Evolutionary conservation across 805 yeast genomes (phyloP), one percentile per base, ranked within the genome.

Genomic region (Saccharomycopsis oosterbeekiorum): DNA sequence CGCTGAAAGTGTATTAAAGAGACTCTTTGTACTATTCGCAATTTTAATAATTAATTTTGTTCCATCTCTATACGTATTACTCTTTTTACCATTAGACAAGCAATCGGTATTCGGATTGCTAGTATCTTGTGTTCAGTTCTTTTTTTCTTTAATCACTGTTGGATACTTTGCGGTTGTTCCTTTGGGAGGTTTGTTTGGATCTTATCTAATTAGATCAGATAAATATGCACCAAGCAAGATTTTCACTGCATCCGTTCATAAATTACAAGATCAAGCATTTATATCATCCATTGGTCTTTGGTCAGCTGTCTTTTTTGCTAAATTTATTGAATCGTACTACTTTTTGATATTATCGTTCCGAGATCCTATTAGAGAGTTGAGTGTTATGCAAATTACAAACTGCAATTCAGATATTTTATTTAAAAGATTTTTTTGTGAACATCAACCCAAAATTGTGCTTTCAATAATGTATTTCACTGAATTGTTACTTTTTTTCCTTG

Each of bases 321-420:
- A 89, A 68, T 83, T 85, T 65, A 69, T 82, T 24, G 96, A 89
- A 70, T 88, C 96, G 0, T 89, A 89, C 70, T 87, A 86, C 71
- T 89, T 87, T 67, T 73, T 89, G 65, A 85, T 92, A 0, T 73
- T 87, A 57, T 85, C 94, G 2, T 73, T 88, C 60, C 78, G 84
- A 61, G 94, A 86, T 65, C 91, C 96, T 0, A 76, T 88, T 2
- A 74, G 92, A 60, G 93, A 86, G 64, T 74, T 89, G 56, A 79
- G 84, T 36, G 73, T 78, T 1, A 78, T 88, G 76, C 76, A 74
- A 54, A 71, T 84, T 65, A 73, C 76, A 11, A 74, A 79, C 62
- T 89, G 96, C 69, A 71, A 76, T 11, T 90, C 90, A 2, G 94
- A 87, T 63, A 68, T 66, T 1, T 74, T 80, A 66, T 61, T 86